Evolutionary conservation across 2,329 filamentous ascomycete genomes (phyloP), one percentile per base, ranked within the genome.

Genomic region (Trichoderma sp.): DNA sequence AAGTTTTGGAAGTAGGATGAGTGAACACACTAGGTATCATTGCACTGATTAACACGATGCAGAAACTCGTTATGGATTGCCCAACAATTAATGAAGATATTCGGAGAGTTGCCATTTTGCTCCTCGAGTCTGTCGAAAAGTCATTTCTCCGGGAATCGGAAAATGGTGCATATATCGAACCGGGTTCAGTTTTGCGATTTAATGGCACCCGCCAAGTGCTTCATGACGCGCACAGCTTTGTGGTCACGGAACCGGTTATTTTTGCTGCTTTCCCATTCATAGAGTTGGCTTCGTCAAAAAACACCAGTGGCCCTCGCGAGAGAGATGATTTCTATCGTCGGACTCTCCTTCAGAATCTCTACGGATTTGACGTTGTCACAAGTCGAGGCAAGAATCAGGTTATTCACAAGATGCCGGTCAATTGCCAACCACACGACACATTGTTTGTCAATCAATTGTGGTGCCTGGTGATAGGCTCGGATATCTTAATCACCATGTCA

Each of bases 331-430:
- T 49, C 16, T 32, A 30, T 39, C 64, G 54, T 5, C 52, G 32
- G 2, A 66, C 64, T 34, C 64, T 66, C 14, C 55, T 66, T 14
- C 64, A 66, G 24, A 66, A 43, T 26, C 54, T 66, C 8, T 59
- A 66, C 5, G 55, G 54, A 21, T 66, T 66, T n/a, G 55, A 66
- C 59, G 55, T 66, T 18, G 34, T 32, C 13, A 32, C 54, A 49
- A 59, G 51, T 6, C 64, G 64, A 21, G 64, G 59, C 26, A 59
- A 39, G 30, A 18, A 21, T 13, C 64, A 66, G 26, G 46, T 66
- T 16, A 24, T 66, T 10, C 54, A 43, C 14, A 66, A 59, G 3
- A 39, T 59, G 18, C 8, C 32, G 4, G 49, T 5, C 6, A n/a
- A n/a, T 16, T 16, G 26, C 10, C 64, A 66, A 5, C 21, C 10